These are phyloP conservation scores for Collybia sordida DNA, from an alignment of 768 basidiomycete genomes.

Conservation along the genomic window DNA sequence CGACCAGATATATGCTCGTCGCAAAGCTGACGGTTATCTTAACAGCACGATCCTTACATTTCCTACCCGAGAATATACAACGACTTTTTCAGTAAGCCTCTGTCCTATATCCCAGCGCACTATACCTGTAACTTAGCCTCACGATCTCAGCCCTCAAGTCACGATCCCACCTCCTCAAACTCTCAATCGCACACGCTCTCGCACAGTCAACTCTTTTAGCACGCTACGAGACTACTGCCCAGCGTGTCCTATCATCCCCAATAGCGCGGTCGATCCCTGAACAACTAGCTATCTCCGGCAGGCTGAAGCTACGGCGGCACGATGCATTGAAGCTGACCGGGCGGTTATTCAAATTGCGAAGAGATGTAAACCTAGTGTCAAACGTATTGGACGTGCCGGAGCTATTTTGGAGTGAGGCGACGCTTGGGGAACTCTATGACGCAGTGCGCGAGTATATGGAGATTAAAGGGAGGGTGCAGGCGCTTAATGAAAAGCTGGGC, in stretches of 20 bases:
- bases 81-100: constrained; percentile 85
- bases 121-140: constrained; percentile 1
- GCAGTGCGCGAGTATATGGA: constrained; percentile 96
- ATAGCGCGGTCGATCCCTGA: constrained; percentile 79
- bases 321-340: constrained; percentile 90
- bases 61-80: constrained; percentile 92
- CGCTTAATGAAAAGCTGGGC: constrained; percentile 83
- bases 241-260: constrained; percentile 75
- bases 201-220: constrained; percentile 93
- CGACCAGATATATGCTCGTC: constrained; percentile 1
- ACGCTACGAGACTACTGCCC: constrained; percentile 79
- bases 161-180: constrained; percentile 83
- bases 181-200: constrained; percentile 92
- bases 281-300: constrained; percentile 77
- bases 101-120: background rate
- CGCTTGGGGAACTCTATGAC: constrained; percentile 84
- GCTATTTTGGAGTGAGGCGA: constrained; percentile 94
- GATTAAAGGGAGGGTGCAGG: constrained; percentile 78
- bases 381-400: constrained; percentile 94
- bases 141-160: constrained; percentile 76
- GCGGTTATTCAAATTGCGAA: constrained; percentile 79
- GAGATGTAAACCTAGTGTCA: constrained; percentile 88
- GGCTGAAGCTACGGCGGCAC: constrained; percentile 69
- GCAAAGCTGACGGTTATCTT: constrained; percentile 5
- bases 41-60: constrained; percentile 79